Evolutionary conservation across 202 grass and related monocot genomes (phyloP), one percentile per base, ranked within the genome.

Genomic region (Hordeum pubiflorum): DNA sequence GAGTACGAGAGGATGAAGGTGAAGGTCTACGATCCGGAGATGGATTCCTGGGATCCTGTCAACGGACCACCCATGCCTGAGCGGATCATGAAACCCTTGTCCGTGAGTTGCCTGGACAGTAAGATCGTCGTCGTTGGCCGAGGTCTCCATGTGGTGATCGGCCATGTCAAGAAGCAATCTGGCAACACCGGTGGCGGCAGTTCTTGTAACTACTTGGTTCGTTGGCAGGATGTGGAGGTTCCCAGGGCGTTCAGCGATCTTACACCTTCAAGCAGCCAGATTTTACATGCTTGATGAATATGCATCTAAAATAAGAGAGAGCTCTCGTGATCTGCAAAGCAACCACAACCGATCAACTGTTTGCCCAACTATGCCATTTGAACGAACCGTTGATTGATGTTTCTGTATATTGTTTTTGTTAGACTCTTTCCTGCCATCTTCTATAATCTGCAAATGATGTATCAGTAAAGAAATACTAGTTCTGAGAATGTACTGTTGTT

Each of bases 1-100:
- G 96, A 99, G 33, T 89, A 91, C 10, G 92, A 95, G 82, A 79
- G 89, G 81, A 99, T 95, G 96, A 85, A 86, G 77, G 80, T 95
- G 10, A 99, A 99, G 63, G 63, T 91, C 0, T 95, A 99, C 58
- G 92, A 99, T 78, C 17, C 79, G 10, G 87, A 86, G 33, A 79
- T 56, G 0, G 92, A 99, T 66, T 89, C 76, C 0, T 99, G 96
- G 96, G 92, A 95, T 38, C 36, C 83, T 1, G 90, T 99, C 33
- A 57, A 62, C 10, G 92, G 96, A 0, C 69, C 88, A 41, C 71
- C 87, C 7, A 84, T 95, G 74, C 88, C 96, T 3, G 87, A 99
- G 38, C 71, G 76, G 37, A 89, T 99, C 4, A 85, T 84, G 80
- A 99, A 91, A 59, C 96, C 96, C 10, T 92, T 99, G 70, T 93